A percentile compares a stretch with the other conserved stretches of the same genome.
Evolutionary conservation across 2,329 filamentous ascomycete genomes (phyloP).

Genomic region (Aspergillus hortae): DNA sequence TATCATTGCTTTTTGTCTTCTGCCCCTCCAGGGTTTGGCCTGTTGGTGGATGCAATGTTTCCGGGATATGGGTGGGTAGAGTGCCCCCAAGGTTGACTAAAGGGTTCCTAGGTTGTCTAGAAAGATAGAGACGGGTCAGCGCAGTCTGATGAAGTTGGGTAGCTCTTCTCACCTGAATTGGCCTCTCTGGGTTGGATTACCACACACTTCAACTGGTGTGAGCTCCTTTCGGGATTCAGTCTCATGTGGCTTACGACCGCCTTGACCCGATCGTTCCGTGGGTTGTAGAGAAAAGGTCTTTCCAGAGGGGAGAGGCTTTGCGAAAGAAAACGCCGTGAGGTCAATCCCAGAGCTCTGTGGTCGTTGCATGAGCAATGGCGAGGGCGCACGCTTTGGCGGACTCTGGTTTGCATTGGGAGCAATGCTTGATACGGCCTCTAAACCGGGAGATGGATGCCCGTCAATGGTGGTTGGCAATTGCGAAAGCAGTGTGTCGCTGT

Average conservation of each 20-base stretch:
- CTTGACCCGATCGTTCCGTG: conserved; percentile 7
- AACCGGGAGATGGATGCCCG: too few species aligned
- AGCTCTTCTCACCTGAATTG: background rate
- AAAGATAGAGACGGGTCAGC: too few species aligned
- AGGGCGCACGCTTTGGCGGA: conserved; percentile 4
- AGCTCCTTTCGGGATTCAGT: background rate
- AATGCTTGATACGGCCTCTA: too few species aligned
- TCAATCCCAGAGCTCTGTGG: conserved; percentile 29
- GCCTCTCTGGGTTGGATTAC: background rate
- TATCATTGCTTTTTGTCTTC: too few species aligned
- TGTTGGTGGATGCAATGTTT: too few species aligned
- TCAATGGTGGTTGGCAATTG: too few species aligned
- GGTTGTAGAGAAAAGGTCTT: conserved; percentile 22
- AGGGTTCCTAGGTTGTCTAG: too few species aligned
- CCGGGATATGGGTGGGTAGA: too few species aligned
- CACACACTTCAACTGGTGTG: background rate
- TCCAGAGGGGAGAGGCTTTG: conserved; percentile 24
- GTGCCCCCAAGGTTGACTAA: too few species aligned
- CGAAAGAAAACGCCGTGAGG: conserved; percentile 29
- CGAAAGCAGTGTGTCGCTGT: too few species aligned
- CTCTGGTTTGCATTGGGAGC: background rate
- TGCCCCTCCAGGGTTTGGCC: too few species aligned
- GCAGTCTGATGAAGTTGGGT: too few species aligned
- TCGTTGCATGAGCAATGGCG: conserved; percentile 28
- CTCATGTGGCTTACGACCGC: background rate